phyloP scores from a whole-genome alignment of 345 rosid genomes.

The Dipteronia sinensis region DNA sequence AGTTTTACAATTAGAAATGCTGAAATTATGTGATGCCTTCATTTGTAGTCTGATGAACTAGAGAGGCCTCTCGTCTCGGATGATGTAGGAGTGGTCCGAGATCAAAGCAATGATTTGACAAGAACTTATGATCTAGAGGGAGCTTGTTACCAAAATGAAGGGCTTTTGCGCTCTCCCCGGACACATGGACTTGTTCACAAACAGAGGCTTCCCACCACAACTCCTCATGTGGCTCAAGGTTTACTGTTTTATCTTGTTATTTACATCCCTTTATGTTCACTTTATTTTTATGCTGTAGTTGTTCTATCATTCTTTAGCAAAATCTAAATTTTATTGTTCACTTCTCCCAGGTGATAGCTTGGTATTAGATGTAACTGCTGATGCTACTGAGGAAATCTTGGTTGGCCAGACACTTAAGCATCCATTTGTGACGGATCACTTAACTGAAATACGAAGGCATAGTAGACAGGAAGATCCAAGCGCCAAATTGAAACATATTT shows the following conservation, averaged over 20 bases:
- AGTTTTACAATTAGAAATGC: neutral
- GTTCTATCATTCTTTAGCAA: neutral
- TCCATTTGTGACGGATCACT: constrained; percentile 33
- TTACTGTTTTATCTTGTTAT: constrained; percentile 12
- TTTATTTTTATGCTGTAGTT: constrained; percentile 20
- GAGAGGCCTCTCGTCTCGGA: constrained; percentile 78
- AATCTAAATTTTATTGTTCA: constrained; percentile 11
- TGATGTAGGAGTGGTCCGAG: constrained; percentile 38
- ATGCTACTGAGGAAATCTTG: constrained; percentile 50
- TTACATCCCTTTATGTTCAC: neutral
- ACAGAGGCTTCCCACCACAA: constrained; percentile 59
- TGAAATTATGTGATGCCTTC: neutral
- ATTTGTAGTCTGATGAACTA: constrained; percentile 54
- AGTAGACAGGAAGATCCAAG: constrained; percentile 39
- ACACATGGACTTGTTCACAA: constrained; percentile 60
- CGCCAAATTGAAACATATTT: constrained; percentile 29
- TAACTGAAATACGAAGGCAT: constrained; percentile 45
- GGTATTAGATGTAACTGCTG: constrained; percentile 59
- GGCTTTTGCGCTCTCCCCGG: constrained; percentile 49
- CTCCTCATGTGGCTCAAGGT: constrained; percentile 55
- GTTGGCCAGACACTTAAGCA: constrained; percentile 72
- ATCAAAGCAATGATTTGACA: constrained; percentile 52
- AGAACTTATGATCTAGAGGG: constrained; percentile 75
- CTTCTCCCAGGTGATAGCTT: constrained; percentile 62
- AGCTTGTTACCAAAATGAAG: constrained; percentile 65